Evolutionary conservation across 2,329 filamentous ascomycete species (phyloP), one percentile per base, ranked within the genome.

Genomic region (Metarhizium guizhouense): DNA sequence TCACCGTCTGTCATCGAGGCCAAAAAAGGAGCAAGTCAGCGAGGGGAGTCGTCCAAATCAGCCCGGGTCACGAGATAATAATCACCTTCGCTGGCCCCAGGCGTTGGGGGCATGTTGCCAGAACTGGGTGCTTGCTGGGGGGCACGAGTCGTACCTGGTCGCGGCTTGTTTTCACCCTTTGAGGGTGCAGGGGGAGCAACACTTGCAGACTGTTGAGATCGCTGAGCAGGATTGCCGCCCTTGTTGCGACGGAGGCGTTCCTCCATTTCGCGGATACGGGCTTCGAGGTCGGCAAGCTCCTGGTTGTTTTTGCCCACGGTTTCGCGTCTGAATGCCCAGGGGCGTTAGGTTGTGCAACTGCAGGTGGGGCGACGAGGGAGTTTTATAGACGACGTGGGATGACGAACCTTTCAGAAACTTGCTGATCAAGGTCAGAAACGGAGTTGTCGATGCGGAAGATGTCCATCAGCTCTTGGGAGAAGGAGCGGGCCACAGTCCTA

Each of bases 401-500:
- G 47, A 74, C 85, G 67, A 76, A 96, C 92, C 92, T 93, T 71
- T 90, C 82, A 68, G 90, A 82, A 58, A 96, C 83, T 62, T 87
- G 83, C 68, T 86, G 79, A 65, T 88, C 83, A 40, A 95, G 79
- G 59, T 87, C 81, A 65, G 86, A 83, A 57, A 94, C 68, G 63
- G 86, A 86, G 71, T 85, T 87, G 63, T 94, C 89, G 67, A 96
- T 85, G 66, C 88, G 87, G 76, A 96, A 96, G 63, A 95, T 87
- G 68, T 90, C 87, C 76, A 93, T 88, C 58, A 96, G 79, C 69
- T 93, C 89, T 48, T 84, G 78, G 57, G 90, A 93, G 74, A 96
- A 96, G 68, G 87, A 90, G 64, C 84, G 87, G 54, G 91, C 92
- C 72, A 96, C 85, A 58, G 89, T 94, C 60, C 92, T 96, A 60